Base-by-base conservation (phyloP, 2,329 filamentous ascomycete genomes). In the Alternaria longipes region DNA sequence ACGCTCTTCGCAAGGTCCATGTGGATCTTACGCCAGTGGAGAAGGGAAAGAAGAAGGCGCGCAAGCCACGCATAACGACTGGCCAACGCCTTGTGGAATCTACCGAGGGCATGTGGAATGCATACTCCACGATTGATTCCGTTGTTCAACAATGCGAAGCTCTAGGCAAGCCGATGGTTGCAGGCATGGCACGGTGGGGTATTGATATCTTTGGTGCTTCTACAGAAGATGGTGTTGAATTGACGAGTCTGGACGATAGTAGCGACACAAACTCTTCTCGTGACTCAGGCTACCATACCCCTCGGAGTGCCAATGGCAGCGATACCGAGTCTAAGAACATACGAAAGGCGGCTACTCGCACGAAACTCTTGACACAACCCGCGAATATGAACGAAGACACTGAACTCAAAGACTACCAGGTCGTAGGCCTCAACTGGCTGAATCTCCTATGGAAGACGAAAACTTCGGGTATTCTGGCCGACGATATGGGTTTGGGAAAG, bases 401-500 rank as follows among this genome's bases (percentile, higher is more conserved):
- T 57, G 83, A 86, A 40, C 89, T 99, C 83, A 97, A 98, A 75
- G 90, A 95, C 36, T 98, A 97, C 73, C 95, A 99, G 76, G 82
- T 98, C 20, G 93, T 97, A 30, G 95, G 95, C 4, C 85, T 99
- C 53, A 98, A 98, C 75, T 99, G 95, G 95, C 86, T 99, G 73
- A 89, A 90, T 56, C 81, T 98, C 46, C 85, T 99, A 14, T 97
- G 93, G 81, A 85, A 89, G 54, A 89, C 91, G 59, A 85, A 89
- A 28, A 86, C 96, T 53, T 94, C 92, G 46, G 94, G 93, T 64
- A 98, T 99, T 58, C 84, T 99, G 18, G 95, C 95, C 2, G 95
- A 99, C 75, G 95, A 99, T 75, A 99, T 99, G 95, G 95, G 92
- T 53, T 72, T 88, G 41, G 95, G 95, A 46, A 99, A 99, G 83